Evolutionary conservation across 2,329 filamentous ascomycete genomes (phyloP).

Genomic region (Lachnellula hyalina): DNA sequence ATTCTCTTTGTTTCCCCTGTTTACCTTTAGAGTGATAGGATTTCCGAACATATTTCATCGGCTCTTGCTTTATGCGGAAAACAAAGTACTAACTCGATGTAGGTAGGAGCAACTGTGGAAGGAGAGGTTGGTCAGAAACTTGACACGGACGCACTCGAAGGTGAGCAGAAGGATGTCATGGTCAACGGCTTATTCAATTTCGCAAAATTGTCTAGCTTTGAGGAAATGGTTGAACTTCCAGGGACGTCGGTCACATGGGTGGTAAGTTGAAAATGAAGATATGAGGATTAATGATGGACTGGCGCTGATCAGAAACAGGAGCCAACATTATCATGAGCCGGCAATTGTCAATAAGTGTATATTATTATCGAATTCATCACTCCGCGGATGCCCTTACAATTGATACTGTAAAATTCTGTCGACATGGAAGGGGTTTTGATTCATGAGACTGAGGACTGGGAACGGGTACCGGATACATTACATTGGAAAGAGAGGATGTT

Average conservation of each 20-base stretch:
- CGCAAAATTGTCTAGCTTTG: conserved; percentile 18
- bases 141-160: conserved; percentile 9
- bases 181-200: conserved; percentile 23
- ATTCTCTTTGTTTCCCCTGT: no score
- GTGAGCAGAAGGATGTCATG: conserved; percentile 8
- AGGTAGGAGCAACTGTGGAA: conserved; percentile 6
- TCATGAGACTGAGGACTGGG: background rate
- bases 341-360: background rate
- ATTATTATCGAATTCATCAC: background rate
- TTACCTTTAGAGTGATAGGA: no score
- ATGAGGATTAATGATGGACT: background rate
- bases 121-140: conserved; percentile 19
- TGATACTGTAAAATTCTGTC: background rate
- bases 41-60: background rate
- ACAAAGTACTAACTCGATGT: no score
- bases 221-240: conserved; percentile 20
- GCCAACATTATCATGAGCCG: background rate
- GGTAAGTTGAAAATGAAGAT: background rate
- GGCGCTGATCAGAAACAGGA: conserved; percentile 1
- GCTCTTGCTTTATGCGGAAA: background rate
- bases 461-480: background rate
- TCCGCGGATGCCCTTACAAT: no score
- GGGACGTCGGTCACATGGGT: conserved; percentile 12
- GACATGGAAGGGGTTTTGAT: background rate
- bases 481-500: no score